Base-by-base conservation (phyloP, 1,284 basidiomycete species). In the Termitomyces sp. region DNA sequence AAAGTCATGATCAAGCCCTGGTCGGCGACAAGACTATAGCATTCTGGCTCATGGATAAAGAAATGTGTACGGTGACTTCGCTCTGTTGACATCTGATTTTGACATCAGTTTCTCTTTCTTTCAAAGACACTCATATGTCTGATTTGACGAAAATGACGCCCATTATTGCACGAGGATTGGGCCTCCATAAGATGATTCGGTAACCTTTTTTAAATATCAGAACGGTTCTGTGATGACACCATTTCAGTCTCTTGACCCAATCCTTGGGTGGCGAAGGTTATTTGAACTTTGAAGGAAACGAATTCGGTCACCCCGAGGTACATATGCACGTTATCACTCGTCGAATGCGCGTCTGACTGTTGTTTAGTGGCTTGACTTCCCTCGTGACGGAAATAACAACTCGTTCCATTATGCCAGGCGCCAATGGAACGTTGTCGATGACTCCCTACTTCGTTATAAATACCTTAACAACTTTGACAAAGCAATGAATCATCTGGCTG, bases 21-120 rank as follows among this genome's bases (percentile, higher is more conserved):
- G 96, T 99, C 0, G 96, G 96, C 5, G 96, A 99, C 76, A 98
- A 98, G 77, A 98, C 96, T 0, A 68, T 98, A 34, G 96, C 96
- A 1, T 99, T 99, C 74, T 99, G 96, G 96, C 73, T 99, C 53
- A 99, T 99, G 96, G 96, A 99, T 74, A 96, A 97, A 74, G 96
- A 98, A 71, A 99, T 99, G 96, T 95, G 90, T 93, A 76, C 60
- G 80, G 76, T 15, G 13, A 33, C 28, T 5, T 31, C 31, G 7
- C 58, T 30, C 40, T 19, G 15, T 24, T n/a, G 4, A 42, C 8
- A 3, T 58, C 5, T 19, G 42, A 9, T 30, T 7, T 24, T 28
- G 48, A 51, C 42, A 43, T 47, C 24, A 21, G 15, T 72, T 68
- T 41, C 43, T 52, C 47, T 28, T 31, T 24, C 24, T 24, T 24